Evolutionary conservation across 148 eudicot genomes (phyloP).

Genomic region (Silene conica): DNA sequence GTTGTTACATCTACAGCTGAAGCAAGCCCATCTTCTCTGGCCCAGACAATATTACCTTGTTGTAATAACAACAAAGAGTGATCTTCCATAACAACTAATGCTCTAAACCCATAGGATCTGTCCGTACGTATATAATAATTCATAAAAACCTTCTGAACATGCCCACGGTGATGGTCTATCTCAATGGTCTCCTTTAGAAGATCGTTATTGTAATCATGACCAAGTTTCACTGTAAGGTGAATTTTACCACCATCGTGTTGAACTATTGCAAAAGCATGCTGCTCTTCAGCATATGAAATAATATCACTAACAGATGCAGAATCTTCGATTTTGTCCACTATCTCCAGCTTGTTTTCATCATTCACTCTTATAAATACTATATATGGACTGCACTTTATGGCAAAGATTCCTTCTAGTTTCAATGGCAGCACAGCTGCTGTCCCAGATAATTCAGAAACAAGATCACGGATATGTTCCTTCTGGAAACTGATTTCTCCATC

Average conservation of each 20-base stretch:
- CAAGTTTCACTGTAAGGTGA: slow-evolving; percentile 64
- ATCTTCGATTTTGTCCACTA: slow-evolving; percentile 51
- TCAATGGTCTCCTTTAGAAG: slow-evolving; percentile 63
- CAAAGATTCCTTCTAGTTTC: slow-evolving; percentile 56
- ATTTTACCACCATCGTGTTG: slow-evolving; percentile 56
- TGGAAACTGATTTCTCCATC: slow-evolving; percentile 57
- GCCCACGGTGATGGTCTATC: slow-evolving; percentile 64
- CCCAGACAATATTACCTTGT: slow-evolving; percentile 97
- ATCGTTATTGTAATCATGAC: slow-evolving; percentile 48
- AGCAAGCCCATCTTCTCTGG: slow-evolving; percentile 95
- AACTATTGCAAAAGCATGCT: slow-evolving; percentile 71
- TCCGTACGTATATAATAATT: slow-evolving; percentile 84
- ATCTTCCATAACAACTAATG: slow-evolving; percentile 98
- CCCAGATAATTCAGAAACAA: slow-evolving; percentile 58
- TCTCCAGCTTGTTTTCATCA: slow-evolving; percentile 48
- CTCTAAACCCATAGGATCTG: slow-evolving; percentile 85
- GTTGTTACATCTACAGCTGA: slow-evolving; percentile 82
- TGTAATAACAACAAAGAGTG: slow-evolving; percentile 81
- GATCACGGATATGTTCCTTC: slow-evolving; percentile 48
- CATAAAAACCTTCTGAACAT: slow-evolving; percentile 75
- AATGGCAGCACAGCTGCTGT: slow-evolving; percentile 46
- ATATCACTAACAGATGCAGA: slow-evolving; percentile 64
- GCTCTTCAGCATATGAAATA: slow-evolving; percentile 56
- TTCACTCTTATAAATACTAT: slow-evolving; percentile 50
- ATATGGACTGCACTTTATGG: slow-evolving; percentile 39